phyloP scores from a whole-genome alignment of 768 basidiomycete species.

The Macrolepiota albuminosa region DNA sequence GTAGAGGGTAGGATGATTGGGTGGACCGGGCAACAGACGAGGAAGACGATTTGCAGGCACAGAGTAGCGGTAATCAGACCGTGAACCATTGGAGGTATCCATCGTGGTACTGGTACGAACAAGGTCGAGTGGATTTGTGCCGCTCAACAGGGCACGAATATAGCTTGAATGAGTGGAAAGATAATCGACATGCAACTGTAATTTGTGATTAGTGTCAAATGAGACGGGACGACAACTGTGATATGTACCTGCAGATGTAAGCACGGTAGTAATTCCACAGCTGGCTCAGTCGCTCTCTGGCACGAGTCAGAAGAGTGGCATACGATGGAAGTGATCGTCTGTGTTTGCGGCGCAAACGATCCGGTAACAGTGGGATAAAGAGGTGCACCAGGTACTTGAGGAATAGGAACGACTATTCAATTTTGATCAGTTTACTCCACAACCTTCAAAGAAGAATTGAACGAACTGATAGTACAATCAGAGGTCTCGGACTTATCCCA shows the following conservation, averaged over 20 bases:
- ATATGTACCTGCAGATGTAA: constrained; percentile 59
- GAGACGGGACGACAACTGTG: not conserved
- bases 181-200: constrained; percentile 75
- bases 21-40: constrained; percentile 59
- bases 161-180: constrained; percentile 79
- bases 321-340: constrained; percentile 22
- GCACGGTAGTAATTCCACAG: constrained; percentile 44
- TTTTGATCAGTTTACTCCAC: constrained; percentile 5
- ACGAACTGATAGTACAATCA: constrained; percentile 73
- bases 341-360: constrained; percentile 27
- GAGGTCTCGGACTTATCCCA: constrained; percentile 75
- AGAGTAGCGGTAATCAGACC: constrained; percentile 27
- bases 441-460: not conserved
- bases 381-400: constrained; percentile 33
- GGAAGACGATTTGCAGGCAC: constrained; percentile 55
- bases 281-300: constrained; percentile 49
- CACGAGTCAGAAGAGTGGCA: constrained; percentile 40
- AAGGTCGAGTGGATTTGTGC: constrained; percentile 57
- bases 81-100: constrained; percentile 18
- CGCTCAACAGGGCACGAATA: constrained; percentile 66
- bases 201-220: constrained; percentile 7
- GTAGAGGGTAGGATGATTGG: constrained; percentile 64
- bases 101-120: constrained; percentile 35
- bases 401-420: constrained; percentile 45
- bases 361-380: constrained; percentile 24